Evolutionary conservation across 495 filamentous ascomycete genomes (phyloP).

Genomic region (Tuber magnatum): DNA sequence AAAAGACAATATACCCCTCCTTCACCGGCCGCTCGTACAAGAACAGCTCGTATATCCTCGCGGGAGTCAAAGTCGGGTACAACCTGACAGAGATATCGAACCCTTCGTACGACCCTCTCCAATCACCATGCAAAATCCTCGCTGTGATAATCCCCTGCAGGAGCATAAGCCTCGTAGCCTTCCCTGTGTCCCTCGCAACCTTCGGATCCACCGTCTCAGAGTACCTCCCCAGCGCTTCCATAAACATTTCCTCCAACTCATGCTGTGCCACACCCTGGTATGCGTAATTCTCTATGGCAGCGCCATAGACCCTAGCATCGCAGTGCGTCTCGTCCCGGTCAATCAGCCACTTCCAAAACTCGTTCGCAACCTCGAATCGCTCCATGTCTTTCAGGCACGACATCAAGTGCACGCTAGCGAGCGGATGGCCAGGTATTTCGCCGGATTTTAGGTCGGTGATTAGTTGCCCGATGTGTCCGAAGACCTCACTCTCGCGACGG

Average conservation of each 20-base stretch:
- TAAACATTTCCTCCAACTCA: conserved; percentile 45
- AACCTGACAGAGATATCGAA: conserved; percentile 47
- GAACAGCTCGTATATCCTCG: conserved; percentile 45
- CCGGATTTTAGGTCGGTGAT: conserved; percentile 41
- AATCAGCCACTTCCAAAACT: conserved; percentile 47
- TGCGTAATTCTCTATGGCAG: conserved; percentile 47
- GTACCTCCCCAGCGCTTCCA: conserved; percentile 43
- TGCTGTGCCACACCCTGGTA: conserved; percentile 41
- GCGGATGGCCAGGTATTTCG: conserved; percentile 41
- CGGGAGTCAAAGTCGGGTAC: conserved; percentile 44
- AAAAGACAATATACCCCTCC: conserved; percentile 47
- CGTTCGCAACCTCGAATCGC: conserved; percentile 41
- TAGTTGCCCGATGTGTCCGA: conserved; percentile 35
- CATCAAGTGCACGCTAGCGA: conserved; percentile 46
- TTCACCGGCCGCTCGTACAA: conserved; percentile 45
- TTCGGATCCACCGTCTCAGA: conserved; percentile 17
- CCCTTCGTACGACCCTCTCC: conserved; percentile 46
- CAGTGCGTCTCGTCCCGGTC: conserved; percentile 41
- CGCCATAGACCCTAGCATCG: conserved; percentile 45
- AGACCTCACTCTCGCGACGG: conserved; percentile 18
- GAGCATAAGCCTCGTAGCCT: conserved; percentile 43
- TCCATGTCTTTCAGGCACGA: conserved; percentile 46
- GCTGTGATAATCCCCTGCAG: conserved; percentile 49
- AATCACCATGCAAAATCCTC: conserved; percentile 45
- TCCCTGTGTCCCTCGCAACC: conserved; percentile 30